These are phyloP conservation scores for Suhomyces yuchorum DNA, from an alignment of 1,139 yeast genomes.

Conservation along the genomic window DNA sequence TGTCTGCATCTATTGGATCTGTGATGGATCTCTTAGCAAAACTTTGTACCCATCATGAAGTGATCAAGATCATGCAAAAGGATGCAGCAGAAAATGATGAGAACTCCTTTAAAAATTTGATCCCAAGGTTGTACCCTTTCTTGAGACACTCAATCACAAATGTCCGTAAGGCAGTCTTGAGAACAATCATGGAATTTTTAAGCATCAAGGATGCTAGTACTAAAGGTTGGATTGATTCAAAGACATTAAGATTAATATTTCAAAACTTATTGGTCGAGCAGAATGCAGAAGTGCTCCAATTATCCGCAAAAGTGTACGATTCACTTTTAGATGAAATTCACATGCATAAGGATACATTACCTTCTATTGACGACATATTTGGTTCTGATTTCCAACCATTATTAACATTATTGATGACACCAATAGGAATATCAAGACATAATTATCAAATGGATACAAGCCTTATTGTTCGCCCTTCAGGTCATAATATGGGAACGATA, in stretches of 20 bases:
- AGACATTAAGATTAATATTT: conserved; percentile 70
- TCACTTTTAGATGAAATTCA: conserved; percentile 53
- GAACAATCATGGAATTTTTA: conserved; percentile 78
- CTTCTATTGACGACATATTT: conserved; percentile 51
- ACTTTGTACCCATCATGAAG: conserved; percentile 79
- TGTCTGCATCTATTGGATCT: conserved; percentile 92
- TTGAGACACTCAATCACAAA: conserved; percentile 91
- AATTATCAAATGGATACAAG: conserved; percentile 81
- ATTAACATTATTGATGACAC: conserved; percentile 78
- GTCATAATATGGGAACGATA: conserved; percentile 45
- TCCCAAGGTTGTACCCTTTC: conserved; percentile 92
- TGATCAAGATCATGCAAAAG: conserved; percentile 66
- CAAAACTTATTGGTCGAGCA: conserved; percentile 92
- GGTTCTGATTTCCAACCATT: conserved; percentile 61
- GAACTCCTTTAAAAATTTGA: conserved; percentile 62
- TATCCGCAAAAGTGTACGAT: conserved; percentile 67
- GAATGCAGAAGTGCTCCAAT: conserved; percentile 65
- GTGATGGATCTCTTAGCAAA: conserved; percentile 93
- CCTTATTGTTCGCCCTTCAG: conserved; percentile 80
- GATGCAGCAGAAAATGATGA: conserved; percentile 57
- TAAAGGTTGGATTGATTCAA: conserved; percentile 78
- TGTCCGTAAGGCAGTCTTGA: conserved; percentile 85
- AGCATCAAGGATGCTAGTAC: conserved; percentile 65
- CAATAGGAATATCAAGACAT: conserved; percentile 90
- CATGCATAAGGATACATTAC: conserved; percentile 24